Percentiles rank a stretch among this genome's conserved stretches.
Evolutionary conservation across 177 flowering plant species (phyloP).

Genomic region (Viscum album): DNA sequence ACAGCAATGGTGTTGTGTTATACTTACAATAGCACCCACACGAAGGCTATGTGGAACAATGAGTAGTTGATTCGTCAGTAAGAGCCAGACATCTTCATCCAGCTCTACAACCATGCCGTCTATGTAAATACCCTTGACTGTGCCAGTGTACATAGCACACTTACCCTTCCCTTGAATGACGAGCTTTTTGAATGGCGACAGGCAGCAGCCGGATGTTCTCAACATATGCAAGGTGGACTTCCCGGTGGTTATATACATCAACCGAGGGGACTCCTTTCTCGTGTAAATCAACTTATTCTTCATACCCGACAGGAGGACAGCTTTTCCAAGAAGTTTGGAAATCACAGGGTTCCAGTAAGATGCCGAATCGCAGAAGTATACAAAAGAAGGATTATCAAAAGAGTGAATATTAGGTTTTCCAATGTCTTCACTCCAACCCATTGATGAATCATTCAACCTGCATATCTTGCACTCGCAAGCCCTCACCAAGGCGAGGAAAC

Average conservation of each 20-base stretch:
- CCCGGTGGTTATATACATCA: slow-evolving; percentile 49
- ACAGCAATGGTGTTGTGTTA: neutral
- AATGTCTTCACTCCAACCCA: slow-evolving; percentile 3
- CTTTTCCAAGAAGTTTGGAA: slow-evolving; percentile 34
- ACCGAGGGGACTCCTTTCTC: slow-evolving; percentile 31
- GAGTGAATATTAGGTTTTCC: slow-evolving; percentile 21
- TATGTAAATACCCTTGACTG: slow-evolving; percentile 54
- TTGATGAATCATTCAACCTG: slow-evolving; percentile 17
- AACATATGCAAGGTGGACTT: slow-evolving; percentile 30
- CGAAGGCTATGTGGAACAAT: slow-evolving; percentile 48
- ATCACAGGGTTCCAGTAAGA: slow-evolving; percentile 53
- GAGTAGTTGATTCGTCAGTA: slow-evolving; percentile 40
- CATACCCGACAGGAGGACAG: slow-evolving; percentile 37
- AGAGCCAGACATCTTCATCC: slow-evolving; percentile 67
- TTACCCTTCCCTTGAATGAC: slow-evolving; percentile 35
- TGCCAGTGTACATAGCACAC: slow-evolving; percentile 43
- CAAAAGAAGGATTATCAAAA: slow-evolving; percentile 23
- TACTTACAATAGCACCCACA: slow-evolving; percentile 68
- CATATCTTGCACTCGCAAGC: slow-evolving; percentile 53
- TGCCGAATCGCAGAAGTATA: slow-evolving; percentile 49
- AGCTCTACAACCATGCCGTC: slow-evolving; percentile 72
- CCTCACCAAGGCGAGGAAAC: slow-evolving; percentile 48
- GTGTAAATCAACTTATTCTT: slow-evolving; percentile 58
- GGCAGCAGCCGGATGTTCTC: slow-evolving; percentile 9
- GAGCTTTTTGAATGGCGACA: slow-evolving; percentile 3